Percentiles rank a stretch among this genome's conserved stretches.
These are phyloP conservation scores for Diplocarpon mali DNA, from an alignment of 2,329 filamentous ascomycete genomes.

Conservation along the genomic window DNA sequence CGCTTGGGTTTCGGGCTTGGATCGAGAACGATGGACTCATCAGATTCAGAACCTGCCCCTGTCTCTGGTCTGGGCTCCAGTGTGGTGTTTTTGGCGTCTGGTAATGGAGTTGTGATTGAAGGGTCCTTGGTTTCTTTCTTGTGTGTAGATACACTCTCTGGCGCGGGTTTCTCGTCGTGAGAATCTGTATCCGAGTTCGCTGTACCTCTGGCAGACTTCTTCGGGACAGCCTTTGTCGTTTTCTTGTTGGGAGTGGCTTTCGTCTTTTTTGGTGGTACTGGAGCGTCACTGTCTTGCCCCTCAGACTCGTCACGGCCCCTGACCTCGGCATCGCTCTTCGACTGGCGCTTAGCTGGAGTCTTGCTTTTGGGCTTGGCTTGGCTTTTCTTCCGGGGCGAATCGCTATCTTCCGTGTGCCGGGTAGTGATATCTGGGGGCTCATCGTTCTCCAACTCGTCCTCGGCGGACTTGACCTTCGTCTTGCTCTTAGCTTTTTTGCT, in stretches of 20 bases:
- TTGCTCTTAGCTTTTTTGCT: constrained; percentile 11
- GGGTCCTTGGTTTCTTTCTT: constrained; percentile 14
- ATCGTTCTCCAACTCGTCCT: constrained; percentile 14
- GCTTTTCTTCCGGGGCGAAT: constrained; percentile 7
- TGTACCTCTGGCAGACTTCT: constrained; percentile 3
- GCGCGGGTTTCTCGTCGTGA: constrained; percentile 14
- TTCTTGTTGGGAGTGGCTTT: constrained; percentile 15
- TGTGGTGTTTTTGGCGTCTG: constrained; percentile 3
- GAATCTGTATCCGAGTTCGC: constrained; percentile 17
- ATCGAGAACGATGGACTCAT: constrained; percentile 69
- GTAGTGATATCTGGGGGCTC: not conserved
- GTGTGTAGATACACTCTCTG: constrained; percentile 27
- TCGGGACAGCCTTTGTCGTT: constrained; percentile 15
- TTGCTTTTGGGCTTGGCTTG: constrained; percentile 2
- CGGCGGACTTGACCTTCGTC: constrained; percentile 12
- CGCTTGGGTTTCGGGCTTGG: constrained; percentile 51
- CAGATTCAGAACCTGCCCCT: constrained; percentile 34
- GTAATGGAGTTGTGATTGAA: constrained; percentile 20
- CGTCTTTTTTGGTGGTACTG: constrained; percentile 1
- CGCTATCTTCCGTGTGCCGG: constrained; percentile 2
- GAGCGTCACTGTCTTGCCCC: constrained; percentile 2
- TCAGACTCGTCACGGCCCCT: constrained; percentile 16
- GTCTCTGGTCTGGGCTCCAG: constrained; percentile 31
- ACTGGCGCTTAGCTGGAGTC: constrained; percentile 7
- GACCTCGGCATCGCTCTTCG: constrained; percentile 16